A percentile compares a stretch with the other conserved stretches of the same genome.
These are phyloP conservation scores for Metarhizium sp. DNA, from an alignment of 2,329 filamentous ascomycete species.

Conservation along the genomic window DNA sequence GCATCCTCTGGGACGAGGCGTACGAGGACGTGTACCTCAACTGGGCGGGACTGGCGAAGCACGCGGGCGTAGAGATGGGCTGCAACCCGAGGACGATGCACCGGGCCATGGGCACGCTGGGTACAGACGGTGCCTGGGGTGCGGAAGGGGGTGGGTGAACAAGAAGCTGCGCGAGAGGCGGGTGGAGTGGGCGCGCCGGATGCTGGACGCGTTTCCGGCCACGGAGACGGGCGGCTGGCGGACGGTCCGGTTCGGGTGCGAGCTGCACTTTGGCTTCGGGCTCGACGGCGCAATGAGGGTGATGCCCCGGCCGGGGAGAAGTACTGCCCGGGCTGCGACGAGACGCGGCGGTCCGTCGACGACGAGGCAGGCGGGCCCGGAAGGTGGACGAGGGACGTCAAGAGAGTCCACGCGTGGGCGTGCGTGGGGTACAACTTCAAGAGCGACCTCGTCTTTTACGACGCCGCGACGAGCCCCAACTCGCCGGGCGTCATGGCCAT, in stretches of 20 bases:
- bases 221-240: slow-evolving; percentile 21
- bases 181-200: slow-evolving; percentile 22
- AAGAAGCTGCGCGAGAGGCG: slow-evolving; percentile 22
- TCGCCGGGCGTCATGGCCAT: slow-evolving; percentile 21
- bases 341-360: neutral
- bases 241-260: slow-evolving; percentile 24
- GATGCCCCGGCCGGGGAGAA: slow-evolving; percentile 23
- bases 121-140: slow-evolving; percentile 25
- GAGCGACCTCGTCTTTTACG: slow-evolving; percentile 28
- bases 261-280: slow-evolving; percentile 29
- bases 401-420: slow-evolving; percentile 25
- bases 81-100: slow-evolving; percentile 27
- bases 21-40: slow-evolving; percentile 22
- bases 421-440: slow-evolving; percentile 27
- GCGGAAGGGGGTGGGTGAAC: slow-evolving; percentile 20
- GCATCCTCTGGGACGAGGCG: slow-evolving; percentile 25
- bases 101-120: slow-evolving; percentile 27
- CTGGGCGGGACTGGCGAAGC: slow-evolving; percentile 23
- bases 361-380: slow-evolving; percentile 1
- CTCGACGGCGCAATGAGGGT: slow-evolving; percentile 26
- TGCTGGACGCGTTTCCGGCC: slow-evolving; percentile 20
- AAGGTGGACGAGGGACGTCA: slow-evolving; percentile 23
- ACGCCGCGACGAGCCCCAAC: slow-evolving; percentile 24
- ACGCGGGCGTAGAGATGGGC: slow-evolving; percentile 21
- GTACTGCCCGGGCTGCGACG: slow-evolving; percentile 18